Percentiles rank a stretch among this genome's conserved stretches.
Evolutionary conservation across 306 rosid genomes (phyloP).

Genomic region (Lathyrus sativus): DNA sequence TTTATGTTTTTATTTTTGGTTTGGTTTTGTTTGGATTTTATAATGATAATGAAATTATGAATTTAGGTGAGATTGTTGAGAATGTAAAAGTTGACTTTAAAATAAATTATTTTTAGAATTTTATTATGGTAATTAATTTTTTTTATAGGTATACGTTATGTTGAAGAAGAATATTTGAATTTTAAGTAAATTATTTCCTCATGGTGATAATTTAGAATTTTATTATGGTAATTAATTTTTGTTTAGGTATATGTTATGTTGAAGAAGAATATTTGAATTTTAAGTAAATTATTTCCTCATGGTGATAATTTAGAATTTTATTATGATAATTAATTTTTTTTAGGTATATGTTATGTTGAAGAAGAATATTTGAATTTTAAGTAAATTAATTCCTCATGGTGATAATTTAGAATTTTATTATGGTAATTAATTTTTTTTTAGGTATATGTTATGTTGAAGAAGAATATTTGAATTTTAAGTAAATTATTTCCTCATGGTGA

Average conservation of each 20-base stretch:
- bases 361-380: no score
- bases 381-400: no score
- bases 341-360: not conserved
- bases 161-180: not conserved
- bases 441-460: not conserved
- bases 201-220: not conserved
- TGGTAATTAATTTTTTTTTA: not conserved
- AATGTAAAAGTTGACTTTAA: not conserved
- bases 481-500: no score
- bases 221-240: not conserved
- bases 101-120: not conserved
- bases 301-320: not conserved
- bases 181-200: no score
- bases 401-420: not conserved
- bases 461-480: not conserved
- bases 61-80: not conserved
- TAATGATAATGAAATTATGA: not conserved
- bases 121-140: not conserved
- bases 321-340: not conserved
- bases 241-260: not conserved
- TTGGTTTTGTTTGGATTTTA: not conserved
- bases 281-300: no score
- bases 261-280: no score
- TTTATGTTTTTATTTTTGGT: not conserved
- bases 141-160: not conserved